Percentiles rank a stretch among this genome's conserved stretches.
These are phyloP conservation scores for Pseudogymnoascus sp. DNA, from an alignment of 2,329 filamentous ascomycete species.

Conservation along the genomic window DNA sequence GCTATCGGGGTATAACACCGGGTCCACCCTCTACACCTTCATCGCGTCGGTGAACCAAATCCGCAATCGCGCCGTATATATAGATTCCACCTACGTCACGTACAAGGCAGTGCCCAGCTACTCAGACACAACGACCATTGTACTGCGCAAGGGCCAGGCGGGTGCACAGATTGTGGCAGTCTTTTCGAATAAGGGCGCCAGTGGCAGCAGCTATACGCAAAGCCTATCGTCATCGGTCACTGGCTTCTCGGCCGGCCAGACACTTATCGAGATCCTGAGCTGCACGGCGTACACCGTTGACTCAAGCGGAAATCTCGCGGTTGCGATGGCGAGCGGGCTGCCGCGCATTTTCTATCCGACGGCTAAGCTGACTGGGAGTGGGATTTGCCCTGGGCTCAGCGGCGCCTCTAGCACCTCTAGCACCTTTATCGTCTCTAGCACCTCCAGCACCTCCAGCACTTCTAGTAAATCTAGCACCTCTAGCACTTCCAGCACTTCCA, in stretches of 20 bases:
- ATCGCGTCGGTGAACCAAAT: constrained; percentile 28
- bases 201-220: constrained; percentile 28
- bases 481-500: no score
- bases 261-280: constrained; percentile 36
- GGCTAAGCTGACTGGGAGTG: constrained; percentile 29
- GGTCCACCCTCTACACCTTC: constrained; percentile 32
- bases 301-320: constrained; percentile 35
- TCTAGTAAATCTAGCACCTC: no score
- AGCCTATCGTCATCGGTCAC: constrained; percentile 32
- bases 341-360: constrained; percentile 37
- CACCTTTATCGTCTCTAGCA: no score
- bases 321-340: constrained; percentile 36
- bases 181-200: constrained; percentile 35
- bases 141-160: constrained; percentile 23
- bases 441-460: no score
- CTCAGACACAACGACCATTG: constrained; percentile 23
- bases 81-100: constrained; percentile 19
- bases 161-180: constrained; percentile 26
- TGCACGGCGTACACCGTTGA: constrained; percentile 39
- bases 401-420: not conserved
- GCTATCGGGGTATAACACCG: constrained; percentile 34
- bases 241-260: constrained; percentile 31
- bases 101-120: constrained; percentile 25
- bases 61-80: constrained; percentile 23
- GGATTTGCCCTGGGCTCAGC: constrained; percentile 27